These are phyloP conservation scores for Phytophthora sp. DNA, from an alignment of 352 stramenopile species.

Conservation along the genomic window DNA sequence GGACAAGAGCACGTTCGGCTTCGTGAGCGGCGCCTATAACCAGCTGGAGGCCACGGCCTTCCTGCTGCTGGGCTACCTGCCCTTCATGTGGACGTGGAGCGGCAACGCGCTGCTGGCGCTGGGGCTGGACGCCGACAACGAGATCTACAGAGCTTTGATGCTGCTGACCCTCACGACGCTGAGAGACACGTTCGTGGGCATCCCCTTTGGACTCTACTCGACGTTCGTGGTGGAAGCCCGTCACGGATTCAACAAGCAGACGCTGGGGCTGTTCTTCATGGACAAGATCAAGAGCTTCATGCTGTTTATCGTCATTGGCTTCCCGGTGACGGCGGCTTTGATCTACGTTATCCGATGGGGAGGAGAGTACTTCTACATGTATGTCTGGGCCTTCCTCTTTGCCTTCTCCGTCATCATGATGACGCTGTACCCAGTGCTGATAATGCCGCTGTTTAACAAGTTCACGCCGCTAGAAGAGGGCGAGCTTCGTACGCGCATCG, in stretches of 20 bases:
- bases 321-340: constrained; percentile 62
- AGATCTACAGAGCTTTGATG: constrained; percentile 85
- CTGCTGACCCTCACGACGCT: constrained; percentile 71
- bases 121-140: constrained; percentile 68
- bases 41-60: constrained; percentile 86
- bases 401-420: constrained; percentile 95
- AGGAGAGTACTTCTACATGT: constrained; percentile 84
- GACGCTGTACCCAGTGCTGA: constrained; percentile 95
- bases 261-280: constrained; percentile 92
- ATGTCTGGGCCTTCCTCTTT: constrained; percentile 96
- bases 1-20: constrained; percentile 96
- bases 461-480: constrained; percentile 90
- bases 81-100: constrained; percentile 94
- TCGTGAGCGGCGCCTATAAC: constrained; percentile 90
- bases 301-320: constrained; percentile 88
- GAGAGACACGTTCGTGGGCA: constrained; percentile 56
- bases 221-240: constrained; percentile 97
- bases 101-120: constrained; percentile 58
- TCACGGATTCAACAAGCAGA: constrained; percentile 99
- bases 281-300: constrained; percentile 95
- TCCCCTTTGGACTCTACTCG: constrained; percentile 90
- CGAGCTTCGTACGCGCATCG: constrained; percentile 92
- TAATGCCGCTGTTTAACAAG: constrained; percentile 99
- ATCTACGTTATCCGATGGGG: constrained; percentile 81
- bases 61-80: constrained; percentile 92